Percentiles rank a stretch among this genome's conserved stretches.
These are phyloP conservation scores for Boletus reticuloceps DNA, from an alignment of 768 basidiomycete genomes.

Conservation along the genomic window DNA sequence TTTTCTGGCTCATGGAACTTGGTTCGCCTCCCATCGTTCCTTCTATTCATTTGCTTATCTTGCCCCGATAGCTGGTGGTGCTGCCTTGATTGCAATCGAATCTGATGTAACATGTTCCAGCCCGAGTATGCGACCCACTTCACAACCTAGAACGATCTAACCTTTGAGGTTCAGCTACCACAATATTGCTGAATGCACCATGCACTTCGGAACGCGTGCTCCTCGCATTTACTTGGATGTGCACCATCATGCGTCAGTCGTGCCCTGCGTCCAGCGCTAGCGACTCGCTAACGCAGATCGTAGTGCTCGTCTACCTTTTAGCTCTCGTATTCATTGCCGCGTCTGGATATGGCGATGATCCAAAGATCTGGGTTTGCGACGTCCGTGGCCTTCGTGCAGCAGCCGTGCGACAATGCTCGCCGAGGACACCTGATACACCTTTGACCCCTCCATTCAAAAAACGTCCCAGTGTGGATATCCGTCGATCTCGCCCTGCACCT, in stretches of 20 bases:
- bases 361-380: slow-evolving; percentile 49
- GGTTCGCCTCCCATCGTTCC: slow-evolving; percentile 38
- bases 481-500: slow-evolving; percentile 44
- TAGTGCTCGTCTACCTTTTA: slow-evolving; percentile 62
- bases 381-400: slow-evolving; percentile 44
- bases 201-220: slow-evolving; percentile 58
- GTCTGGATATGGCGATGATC: slow-evolving; percentile 42
- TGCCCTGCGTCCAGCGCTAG: not conserved
- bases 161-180: not conserved
- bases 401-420: slow-evolving; percentile 25
- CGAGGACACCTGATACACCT: slow-evolving; percentile 37
- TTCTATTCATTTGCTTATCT: slow-evolving; percentile 6
- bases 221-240: slow-evolving; percentile 60
- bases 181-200: not conserved
- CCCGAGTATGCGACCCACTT: slow-evolving; percentile 22
- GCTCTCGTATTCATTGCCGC: slow-evolving; percentile 44
- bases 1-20: slow-evolving; percentile 59
- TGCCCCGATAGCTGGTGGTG: slow-evolving; percentile 46
- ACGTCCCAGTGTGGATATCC: slow-evolving; percentile 39
- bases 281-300: slow-evolving; percentile 2
- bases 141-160: slow-evolving; percentile 1
- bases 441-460: slow-evolving; percentile 36
- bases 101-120: slow-evolving; percentile 36
- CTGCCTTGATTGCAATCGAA: slow-evolving; percentile 43
- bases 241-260: slow-evolving; percentile 40